Evolutionary conservation across 2,329 filamentous ascomycete genomes (phyloP), one percentile per base, ranked within the genome.

Genomic region (Harringtonia lauricola): DNA sequence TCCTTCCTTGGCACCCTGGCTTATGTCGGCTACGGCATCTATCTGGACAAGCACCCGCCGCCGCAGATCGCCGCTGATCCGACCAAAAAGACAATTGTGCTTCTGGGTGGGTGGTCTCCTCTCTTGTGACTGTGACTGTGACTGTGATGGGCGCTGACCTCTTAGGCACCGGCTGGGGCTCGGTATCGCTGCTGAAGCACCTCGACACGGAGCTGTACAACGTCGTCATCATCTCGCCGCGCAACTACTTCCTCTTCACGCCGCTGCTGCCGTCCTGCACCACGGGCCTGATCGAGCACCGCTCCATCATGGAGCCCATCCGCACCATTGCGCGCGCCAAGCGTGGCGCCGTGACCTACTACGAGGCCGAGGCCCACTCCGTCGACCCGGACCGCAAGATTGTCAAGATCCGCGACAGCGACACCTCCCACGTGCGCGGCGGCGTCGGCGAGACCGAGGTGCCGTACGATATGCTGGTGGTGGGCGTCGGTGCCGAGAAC

Each of bases 221-320:
- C 64, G 90, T 96, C 64, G 67, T 96, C 60, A 88, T 98, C 63
- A 86, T 98, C 64, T 96, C 92, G 40, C 92, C 92, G 43, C 86
- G 92, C 62, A 98, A 98, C 71, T 98, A 95, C 78, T 98, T 98
- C 81, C 83, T 98, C 55, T 98, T 98, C 76, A 98, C 92, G 26
- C 92, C 92, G 48, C 80, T 98, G 47, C 79, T 98, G 49, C 92
- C 92, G 52, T 96, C 90, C 60, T 98, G 92, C 69, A 96, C 92
- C 42, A 95, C 90, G 53, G 92, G 92, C 57, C 84, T 87, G 56
- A 92, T 98, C 64, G 92, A 98, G 74, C 92, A 96, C 72, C 87
- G 92, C 63, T 96, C 89, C 60, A 98, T 98, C 67, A 98, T 98
- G 92, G 92, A 98, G 71, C 92, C 92, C 45, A 83, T 98, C 57